A percentile compares a stretch with the other conserved stretches of the same genome.
phyloP scores from a whole-genome alignment of 2,329 filamentous ascomycete species.

The Herpotrichia juniperi region DNA sequence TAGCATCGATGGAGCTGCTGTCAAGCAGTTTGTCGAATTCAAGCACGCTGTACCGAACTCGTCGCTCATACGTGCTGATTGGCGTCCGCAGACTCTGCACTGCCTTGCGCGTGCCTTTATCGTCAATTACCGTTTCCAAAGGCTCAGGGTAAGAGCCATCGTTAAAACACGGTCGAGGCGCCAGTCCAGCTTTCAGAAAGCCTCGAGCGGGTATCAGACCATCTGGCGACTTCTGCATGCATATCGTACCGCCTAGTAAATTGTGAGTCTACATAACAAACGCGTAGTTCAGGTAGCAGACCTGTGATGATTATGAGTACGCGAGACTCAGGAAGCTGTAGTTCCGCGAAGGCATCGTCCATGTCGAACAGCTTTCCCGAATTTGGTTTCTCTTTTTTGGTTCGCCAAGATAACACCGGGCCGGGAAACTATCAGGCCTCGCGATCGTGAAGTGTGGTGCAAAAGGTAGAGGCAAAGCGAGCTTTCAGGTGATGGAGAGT shows the following conservation, averaged over 20 bases:
- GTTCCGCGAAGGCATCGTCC: conserved; percentile 33
- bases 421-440: neutral
- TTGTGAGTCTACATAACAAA: no score
- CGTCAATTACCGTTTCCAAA: conserved; percentile 62
- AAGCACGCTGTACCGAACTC: conserved; percentile 81
- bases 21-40: conserved; percentile 87
- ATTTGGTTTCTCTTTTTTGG: neutral
- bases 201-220: conserved; percentile 79
- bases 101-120: conserved; percentile 53
- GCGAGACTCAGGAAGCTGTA: conserved; percentile 69
- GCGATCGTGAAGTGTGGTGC: neutral
- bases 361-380: conserved; percentile 19
- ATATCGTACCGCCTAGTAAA: conserved; percentile 72
- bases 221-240: conserved; percentile 82
- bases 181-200: conserved; percentile 83
- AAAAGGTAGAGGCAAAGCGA: neutral
- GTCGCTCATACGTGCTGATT: conserved; percentile 76
- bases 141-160: conserved; percentile 67
- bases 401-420: neutral
- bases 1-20: conserved; percentile 86
- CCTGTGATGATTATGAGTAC: conserved; percentile 92
- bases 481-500: neutral
- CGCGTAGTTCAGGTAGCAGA: conserved; percentile 11
- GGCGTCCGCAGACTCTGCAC: conserved; percentile 80
- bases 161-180: conserved; percentile 83